Conservation (phyloP, 2,329 filamentous ascomycete species). For the Fusarium hostae region DNA sequence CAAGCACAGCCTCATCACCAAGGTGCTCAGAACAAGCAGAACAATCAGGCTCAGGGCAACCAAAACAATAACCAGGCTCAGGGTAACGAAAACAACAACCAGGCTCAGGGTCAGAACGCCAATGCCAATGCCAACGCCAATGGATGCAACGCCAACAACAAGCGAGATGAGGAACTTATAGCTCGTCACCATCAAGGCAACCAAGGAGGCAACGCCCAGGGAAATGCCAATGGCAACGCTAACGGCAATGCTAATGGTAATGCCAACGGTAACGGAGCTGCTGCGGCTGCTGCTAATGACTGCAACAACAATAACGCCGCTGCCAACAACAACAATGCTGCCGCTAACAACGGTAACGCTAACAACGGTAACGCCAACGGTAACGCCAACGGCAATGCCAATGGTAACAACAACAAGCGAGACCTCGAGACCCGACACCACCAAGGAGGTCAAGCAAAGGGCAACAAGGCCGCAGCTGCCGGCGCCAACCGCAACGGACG, state of each 20-base stretch:
- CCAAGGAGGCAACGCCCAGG: constrained; percentile 4
- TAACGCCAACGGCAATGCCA: too few relatives aligned
- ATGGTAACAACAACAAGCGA: background rate
- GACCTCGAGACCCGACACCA: background rate
- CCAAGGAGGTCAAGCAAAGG: background rate
- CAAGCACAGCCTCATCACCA: constrained; percentile 10
- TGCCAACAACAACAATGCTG: background rate
- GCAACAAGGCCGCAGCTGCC: background rate
- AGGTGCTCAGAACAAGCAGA: background rate
- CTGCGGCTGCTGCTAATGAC: background rate
- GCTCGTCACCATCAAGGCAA: constrained; percentile 14
- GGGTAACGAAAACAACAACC: background rate
- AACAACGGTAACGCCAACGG: background rate
- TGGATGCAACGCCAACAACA: constrained; percentile 15
- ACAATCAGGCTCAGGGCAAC: background rate
- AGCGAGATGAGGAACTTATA: constrained; percentile 10
- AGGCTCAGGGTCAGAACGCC: constrained; percentile 4
- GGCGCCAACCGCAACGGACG: background rate
- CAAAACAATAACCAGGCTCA: background rate
- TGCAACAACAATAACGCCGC: background rate
- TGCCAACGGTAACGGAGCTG: background rate
- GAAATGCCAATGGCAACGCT: background rate
- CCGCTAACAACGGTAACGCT: background rate
- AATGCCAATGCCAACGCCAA: background rate
- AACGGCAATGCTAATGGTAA: background rate